Percentiles rank a stretch among this genome's conserved stretches.
phyloP scores from a whole-genome alignment of 257 asterid species.

The Solanum medicagineum region DNA sequence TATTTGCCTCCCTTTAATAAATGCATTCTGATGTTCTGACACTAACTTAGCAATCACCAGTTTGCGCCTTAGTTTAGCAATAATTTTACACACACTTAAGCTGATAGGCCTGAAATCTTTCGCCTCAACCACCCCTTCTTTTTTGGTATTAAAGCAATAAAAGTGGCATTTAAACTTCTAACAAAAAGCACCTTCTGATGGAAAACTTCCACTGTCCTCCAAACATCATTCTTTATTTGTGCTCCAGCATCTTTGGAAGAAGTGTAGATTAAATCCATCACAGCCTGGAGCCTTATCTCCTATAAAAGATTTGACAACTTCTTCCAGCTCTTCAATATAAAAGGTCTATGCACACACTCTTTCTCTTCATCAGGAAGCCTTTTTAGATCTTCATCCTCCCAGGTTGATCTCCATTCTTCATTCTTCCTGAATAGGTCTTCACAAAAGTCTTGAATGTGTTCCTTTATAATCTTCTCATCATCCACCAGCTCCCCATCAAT shows the following conservation, averaged over 20 bases:
- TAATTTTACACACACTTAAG: neutral
- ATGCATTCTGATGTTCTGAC: neutral
- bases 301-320: neutral
- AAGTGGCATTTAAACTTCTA: neutral
- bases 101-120: neutral
- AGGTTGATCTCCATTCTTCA: neutral
- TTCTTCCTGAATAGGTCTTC: neutral
- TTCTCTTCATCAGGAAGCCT: neutral
- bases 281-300: neutral
- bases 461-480: neutral
- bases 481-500: neutral
- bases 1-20: neutral
- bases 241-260: neutral
- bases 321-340: neutral
- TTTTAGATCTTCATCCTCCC: neutral
- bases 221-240: neutral
- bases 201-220: neutral
- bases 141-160: neutral
- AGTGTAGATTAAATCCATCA: neutral
- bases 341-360: neutral
- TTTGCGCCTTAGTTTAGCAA: neutral
- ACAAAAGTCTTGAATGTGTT: neutral
- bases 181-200: neutral
- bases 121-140: neutral
- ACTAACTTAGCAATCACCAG: neutral